Base-by-base conservation (phyloP, 352 stramenopile species). In the Phytophthora meadii region DNA sequence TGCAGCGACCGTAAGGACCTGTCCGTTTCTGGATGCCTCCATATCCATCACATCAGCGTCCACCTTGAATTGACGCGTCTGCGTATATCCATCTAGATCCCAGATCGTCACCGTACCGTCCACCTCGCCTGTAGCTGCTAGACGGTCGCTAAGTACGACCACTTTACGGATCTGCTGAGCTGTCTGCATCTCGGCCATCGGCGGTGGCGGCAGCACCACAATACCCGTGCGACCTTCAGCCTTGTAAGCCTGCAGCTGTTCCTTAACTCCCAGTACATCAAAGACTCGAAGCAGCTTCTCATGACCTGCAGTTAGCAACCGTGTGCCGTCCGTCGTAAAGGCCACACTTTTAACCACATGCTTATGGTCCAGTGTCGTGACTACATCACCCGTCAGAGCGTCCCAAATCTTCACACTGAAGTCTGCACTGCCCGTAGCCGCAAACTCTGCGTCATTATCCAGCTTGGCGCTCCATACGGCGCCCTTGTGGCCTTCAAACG, bases 321-420 rank as follows among this genome's bases (percentile, higher is more conserved):
- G 72, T 44, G 79, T 69, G 28, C 85, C 90, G 61, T 98, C 90
- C 3, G 54, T 68, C 36, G 92, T 92, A 81, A 99, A 99, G 50
- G 89, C 90, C 47, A 98, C 89, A 17, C 84, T 96, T 81, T 99
- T 99, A 58, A 99, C 97, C 56, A 99, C 96, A 76, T 99, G 97
- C 60, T 97, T 94, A 81, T 99, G 97, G 28, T 96, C 82, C 32
- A 99, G 94, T n/a, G 89, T 96, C 7, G 92, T 84, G 28, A 99
- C 70, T n/a, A 86, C 73, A 27, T 97, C 87, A 47, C 97, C 97
- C 30, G 96, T 99, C 44, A 98, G 90, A 7, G 96, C 97, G 79
- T 99, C 96, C 97, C 97, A 99, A 14, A 99, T 75, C 62, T 98
- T 96, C 41, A 97, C 97, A 11, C 76, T 93, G 65, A 99, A 99